Base-by-base conservation (phyloP, 768 basidiomycete genomes). In the Lentinula guzmanii region DNA sequence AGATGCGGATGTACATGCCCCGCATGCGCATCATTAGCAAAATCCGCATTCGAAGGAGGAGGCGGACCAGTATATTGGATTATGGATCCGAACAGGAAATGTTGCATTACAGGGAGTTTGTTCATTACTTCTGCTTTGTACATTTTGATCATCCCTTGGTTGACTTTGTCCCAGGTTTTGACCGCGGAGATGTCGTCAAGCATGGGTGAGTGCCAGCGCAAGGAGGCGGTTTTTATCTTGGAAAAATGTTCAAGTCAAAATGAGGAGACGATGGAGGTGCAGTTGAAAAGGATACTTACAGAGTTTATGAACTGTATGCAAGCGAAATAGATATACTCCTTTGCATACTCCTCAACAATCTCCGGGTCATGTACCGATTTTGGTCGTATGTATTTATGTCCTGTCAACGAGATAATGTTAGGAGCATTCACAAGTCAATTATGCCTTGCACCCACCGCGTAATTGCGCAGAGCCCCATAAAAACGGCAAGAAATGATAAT, bases 151-250 rank as follows among this genome's bases (percentile, higher is more conserved):
- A 99, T 97, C 3, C 96, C 96, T 5, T 80, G 74, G 72, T 98
- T 98, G 65, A 98, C 93, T 72, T 97, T 98, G 68, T 93, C 91
- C 96, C 96, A 98, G 9, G 91, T 88, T 73, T 91, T 93, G 3
- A 93, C 94, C 0, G 89, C 93, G 1, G 94, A 95, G 60, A 98
- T 98, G 69, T 98, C 96, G 71, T 98, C 93, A 6, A 99, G 83
- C 96, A 99, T 98, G 1, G 96, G 96, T 0, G 94, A 97, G 75
- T 99, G 96, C 96, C 96, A 99, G 56, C 94, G 83, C 0, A 98
- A 79, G 0, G 95, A 95, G 0, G 95, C 95, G 0, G 95, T 93
- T 71, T 98, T 98, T 65, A 98, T 93, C 92, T 95, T 63, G 11
- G 31, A 33, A 18, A 13, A 48, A 39, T 39, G 37, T 28, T 28